These are phyloP conservation scores for Penicillium samsonianum DNA, from an alignment of 495 filamentous ascomycete genomes.

Conservation along the genomic window DNA sequence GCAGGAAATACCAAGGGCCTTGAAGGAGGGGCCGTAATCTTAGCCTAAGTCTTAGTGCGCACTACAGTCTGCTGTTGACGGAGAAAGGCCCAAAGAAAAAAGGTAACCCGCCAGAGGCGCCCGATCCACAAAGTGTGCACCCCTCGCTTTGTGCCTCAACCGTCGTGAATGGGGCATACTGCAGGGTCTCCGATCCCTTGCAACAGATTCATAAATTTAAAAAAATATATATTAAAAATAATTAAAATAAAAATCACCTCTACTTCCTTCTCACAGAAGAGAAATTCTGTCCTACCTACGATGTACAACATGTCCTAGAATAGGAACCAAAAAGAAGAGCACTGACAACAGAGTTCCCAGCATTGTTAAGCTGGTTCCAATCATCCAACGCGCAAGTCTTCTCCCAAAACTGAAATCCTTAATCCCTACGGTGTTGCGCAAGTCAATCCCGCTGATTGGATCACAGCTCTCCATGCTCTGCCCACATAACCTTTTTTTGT, in stretches of 20 bases:
- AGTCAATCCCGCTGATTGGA: slow-evolving; percentile 17
- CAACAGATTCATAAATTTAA: slow-evolving; percentile 6
- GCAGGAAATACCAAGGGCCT: not conserved
- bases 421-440: slow-evolving; percentile 25
- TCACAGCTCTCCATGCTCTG: not conserved
- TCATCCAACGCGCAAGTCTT: slow-evolving; percentile 15
- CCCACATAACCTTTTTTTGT: not conserved
- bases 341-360: not conserved
- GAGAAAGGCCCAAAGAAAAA: slow-evolving; percentile 1
- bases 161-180: slow-evolving; percentile 13
- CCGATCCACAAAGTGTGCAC: slow-evolving; percentile 6
- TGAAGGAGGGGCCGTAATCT: slow-evolving; percentile 2
- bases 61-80: slow-evolving; percentile 8
- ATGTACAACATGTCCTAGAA: not conserved
- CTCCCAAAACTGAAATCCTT: slow-evolving; percentile 3
- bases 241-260: not conserved
- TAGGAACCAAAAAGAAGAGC: not conserved
- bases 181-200: slow-evolving; percentile 29
- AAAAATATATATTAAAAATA: not conserved
- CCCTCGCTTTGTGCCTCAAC: slow-evolving; percentile 13
- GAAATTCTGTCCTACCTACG: slow-evolving; percentile 1
- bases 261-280: not conserved
- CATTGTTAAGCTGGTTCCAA: slow-evolving; percentile 11
- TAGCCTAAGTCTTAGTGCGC: slow-evolving; percentile 7
- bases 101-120: slow-evolving; percentile 18